These are phyloP conservation scores for Thelonectria blattea DNA, from an alignment of 2,329 filamentous ascomycete species.

Conservation along the genomic window DNA sequence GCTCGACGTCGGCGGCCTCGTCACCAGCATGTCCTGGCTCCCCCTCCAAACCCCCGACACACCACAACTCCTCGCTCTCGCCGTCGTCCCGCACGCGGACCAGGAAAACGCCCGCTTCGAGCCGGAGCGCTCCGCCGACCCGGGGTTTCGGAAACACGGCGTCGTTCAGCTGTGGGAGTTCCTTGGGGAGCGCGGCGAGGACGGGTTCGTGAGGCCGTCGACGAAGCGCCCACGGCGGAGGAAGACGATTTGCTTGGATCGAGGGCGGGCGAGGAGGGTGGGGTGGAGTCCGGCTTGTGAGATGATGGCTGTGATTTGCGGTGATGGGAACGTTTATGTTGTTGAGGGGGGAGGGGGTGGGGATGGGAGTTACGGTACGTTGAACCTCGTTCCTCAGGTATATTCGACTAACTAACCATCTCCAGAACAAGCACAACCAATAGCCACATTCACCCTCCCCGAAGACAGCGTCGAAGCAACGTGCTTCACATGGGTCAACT, in stretches of 20 bases:
- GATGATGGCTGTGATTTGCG: slow-evolving; percentile 56
- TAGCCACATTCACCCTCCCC: slow-evolving; percentile 52
- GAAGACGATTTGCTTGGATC: slow-evolving; percentile 55
- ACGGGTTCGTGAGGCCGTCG: slow-evolving; percentile 45
- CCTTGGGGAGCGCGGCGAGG: slow-evolving; percentile 37
- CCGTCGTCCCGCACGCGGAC: slow-evolving; percentile 57
- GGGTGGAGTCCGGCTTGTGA: slow-evolving; percentile 60
- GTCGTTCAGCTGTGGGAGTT: slow-evolving; percentile 61
- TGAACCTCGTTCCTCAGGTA: not conserved
- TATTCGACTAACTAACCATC: slow-evolving; percentile 29
- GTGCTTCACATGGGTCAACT: slow-evolving; percentile 60
- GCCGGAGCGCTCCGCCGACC: slow-evolving; percentile 42
- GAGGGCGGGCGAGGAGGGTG: slow-evolving; percentile 57
- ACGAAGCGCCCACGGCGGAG: slow-evolving; percentile 46
- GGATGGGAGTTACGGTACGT: slow-evolving; percentile 50
- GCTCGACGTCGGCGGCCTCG: slow-evolving; percentile 60
- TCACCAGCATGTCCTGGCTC: slow-evolving; percentile 60
- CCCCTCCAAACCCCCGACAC: slow-evolving; percentile 43
- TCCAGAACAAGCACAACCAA: slow-evolving; percentile 53
- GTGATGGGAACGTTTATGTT: slow-evolving; percentile 58
- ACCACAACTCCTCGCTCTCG: slow-evolving; percentile 58
- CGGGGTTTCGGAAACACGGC: slow-evolving; percentile 51
- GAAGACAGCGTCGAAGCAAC: slow-evolving; percentile 55
- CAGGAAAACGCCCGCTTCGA: slow-evolving; percentile 52
- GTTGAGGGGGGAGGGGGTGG: slow-evolving; percentile 47